Base-by-base conservation (phyloP, 768 basidiomycete genomes). In the Crucibulum laeve region DNA sequence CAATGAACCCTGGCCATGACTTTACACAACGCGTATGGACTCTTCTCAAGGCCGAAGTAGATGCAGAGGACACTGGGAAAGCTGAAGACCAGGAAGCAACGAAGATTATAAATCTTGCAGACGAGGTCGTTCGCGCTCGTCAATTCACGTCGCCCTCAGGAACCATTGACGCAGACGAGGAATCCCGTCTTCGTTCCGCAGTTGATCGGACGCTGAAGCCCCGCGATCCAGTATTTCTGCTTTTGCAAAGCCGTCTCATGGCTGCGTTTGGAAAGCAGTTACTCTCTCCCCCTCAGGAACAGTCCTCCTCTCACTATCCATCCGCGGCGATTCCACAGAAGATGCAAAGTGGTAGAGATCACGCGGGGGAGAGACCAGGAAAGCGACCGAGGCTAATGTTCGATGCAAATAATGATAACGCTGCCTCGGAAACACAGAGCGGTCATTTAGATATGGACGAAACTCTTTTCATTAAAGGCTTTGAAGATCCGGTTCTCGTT, bases 11-110 rank as follows among this genome's bases (percentile, higher is more conserved):
- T 2, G 55, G 44, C 6, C 44, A 44, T 15, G 67, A 71, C 33
- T 84, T 86, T 57, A 72, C 74, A 59, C 52, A 67, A 15, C 80
- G 84, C 37, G 56, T 87, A 7, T 87, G 85, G 85, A 64, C 76
- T 2, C 72, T 87, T 8, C 71, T 88, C 17, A 70, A 70, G 47
- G 61, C 68, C 14, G 83, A 85, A 50, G 73, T 86, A 34, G 69
- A 71, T 46, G 61, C 71, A 1, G 1, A 10, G 10, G 35, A 36
- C 11, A 8, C 8, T 7, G 11, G 22, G 25, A 46, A 52, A 44
- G 34, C 46, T 33, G 21, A 53, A 25, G 41, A 39, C 21, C 54
- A 61, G 28, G 54, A 61, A 1, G 59, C 62, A 15, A 81, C 80
- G 14, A 84, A 82, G 53, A 57, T 87, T 26, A 56, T 80, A 36